These are phyloP conservation scores for Aureobasidium sp. DNA, from an alignment of 2,329 filamentous ascomycete genomes.

Conservation along the genomic window DNA sequence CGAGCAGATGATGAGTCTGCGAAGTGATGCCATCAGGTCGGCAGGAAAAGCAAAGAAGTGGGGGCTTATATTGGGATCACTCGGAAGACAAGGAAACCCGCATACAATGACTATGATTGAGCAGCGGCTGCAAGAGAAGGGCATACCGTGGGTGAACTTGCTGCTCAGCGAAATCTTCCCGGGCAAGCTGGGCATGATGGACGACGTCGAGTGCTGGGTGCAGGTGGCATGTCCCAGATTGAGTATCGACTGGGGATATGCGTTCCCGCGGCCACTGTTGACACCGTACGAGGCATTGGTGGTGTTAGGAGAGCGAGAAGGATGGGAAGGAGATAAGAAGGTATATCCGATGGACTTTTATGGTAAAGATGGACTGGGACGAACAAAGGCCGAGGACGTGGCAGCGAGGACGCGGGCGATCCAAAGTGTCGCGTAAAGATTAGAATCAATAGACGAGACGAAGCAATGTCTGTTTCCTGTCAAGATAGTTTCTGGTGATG, in stretches of 20 bases:
- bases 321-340: slow-evolving; percentile 42
- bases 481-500: no score
- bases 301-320: slow-evolving; percentile 69
- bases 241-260: slow-evolving; percentile 99
- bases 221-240: slow-evolving; percentile 94
- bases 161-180: slow-evolving; percentile 94
- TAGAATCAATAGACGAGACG: background rate
- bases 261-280: slow-evolving; percentile 77
- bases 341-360: slow-evolving; percentile 97
- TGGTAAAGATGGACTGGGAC: slow-evolving; percentile 78
- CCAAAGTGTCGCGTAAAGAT: slow-evolving; percentile 2
- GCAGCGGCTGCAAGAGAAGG: slow-evolving; percentile 58
- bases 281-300: slow-evolving; percentile 95
- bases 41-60: slow-evolving; percentile 77
- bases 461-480: background rate
- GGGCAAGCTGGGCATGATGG: slow-evolving; percentile 86
- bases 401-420: slow-evolving; percentile 12
- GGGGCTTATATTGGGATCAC: slow-evolving; percentile 87
- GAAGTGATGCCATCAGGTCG: slow-evolving; percentile 64
- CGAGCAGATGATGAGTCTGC: slow-evolving; percentile 76
- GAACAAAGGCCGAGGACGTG: slow-evolving; percentile 48
- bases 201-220: slow-evolving; percentile 93
- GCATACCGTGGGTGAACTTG: slow-evolving; percentile 75
- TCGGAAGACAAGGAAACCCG: slow-evolving; percentile 92
- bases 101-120: slow-evolving; percentile 87